These are phyloP conservation scores for Fusarium sp. DNA, from an alignment of 2,329 filamentous ascomycete genomes.

Conservation along the genomic window DNA sequence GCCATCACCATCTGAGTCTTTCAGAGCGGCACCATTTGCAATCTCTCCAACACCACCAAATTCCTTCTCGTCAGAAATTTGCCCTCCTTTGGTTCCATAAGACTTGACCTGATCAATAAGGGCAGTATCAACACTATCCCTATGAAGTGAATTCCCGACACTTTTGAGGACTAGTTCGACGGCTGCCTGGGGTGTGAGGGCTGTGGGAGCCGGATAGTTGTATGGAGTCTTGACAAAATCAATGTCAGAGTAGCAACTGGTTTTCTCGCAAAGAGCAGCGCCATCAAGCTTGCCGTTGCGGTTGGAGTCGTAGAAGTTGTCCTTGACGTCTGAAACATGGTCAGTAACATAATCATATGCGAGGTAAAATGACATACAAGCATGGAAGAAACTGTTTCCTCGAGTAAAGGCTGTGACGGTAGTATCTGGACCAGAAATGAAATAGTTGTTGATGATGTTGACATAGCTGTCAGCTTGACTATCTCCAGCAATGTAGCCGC, in stretches of 20 bases:
- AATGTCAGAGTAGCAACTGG: conserved; percentile 58
- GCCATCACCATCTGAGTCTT: conserved; percentile 59
- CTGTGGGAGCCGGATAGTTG: conserved; percentile 53
- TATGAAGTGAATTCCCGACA: conserved; percentile 54
- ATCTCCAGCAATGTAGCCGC: conserved; percentile 64
- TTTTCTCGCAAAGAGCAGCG: conserved; percentile 51
- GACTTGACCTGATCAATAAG: conserved; percentile 56
- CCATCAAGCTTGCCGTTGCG: conserved; percentile 60
- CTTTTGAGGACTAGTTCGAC: conserved; percentile 51
- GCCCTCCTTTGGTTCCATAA: conserved; percentile 54
- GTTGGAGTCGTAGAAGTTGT: conserved; percentile 62
- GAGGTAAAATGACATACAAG: conserved; percentile 44
- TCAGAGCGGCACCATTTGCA: conserved; percentile 48
- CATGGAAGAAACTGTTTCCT: conserved; percentile 64
- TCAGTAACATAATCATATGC: not conserved
- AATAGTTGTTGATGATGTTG: conserved; percentile 66
- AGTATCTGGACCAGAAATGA: conserved; percentile 62
- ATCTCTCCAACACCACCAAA: conserved; percentile 53
- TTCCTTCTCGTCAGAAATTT: conserved; percentile 57
- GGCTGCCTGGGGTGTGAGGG: conserved; percentile 52
- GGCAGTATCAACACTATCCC: conserved; percentile 55
- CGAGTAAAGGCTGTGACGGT: conserved; percentile 60
- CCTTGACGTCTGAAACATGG: conserved; percentile 50
- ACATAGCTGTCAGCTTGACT: conserved; percentile 56
- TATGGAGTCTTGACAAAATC: conserved; percentile 52